These are phyloP conservation scores for Trifolium repens DNA, from an alignment of 306 rosid genomes.

Conservation along the genomic window DNA sequence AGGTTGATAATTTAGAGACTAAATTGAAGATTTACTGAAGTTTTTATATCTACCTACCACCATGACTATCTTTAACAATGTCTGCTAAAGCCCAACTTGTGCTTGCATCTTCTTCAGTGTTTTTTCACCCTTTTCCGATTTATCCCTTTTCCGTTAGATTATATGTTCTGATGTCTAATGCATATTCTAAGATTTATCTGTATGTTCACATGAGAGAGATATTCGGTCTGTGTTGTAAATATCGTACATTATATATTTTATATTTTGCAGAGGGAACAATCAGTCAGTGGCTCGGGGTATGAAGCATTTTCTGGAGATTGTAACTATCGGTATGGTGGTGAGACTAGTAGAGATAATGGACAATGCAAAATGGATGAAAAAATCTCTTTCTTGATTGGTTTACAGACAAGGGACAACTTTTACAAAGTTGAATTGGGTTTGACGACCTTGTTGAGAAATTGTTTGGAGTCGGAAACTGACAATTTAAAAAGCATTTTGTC, in stretches of 20 bases:
- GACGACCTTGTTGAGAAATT: slow-evolving; percentile 64
- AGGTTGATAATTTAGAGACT: background rate
- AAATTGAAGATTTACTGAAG: background rate
- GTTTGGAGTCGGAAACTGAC: slow-evolving; percentile 71
- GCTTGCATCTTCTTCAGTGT: background rate
- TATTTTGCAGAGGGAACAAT: slow-evolving; percentile 51
- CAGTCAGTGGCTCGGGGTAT: slow-evolving; percentile 21
- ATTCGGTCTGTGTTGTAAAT: too few relatives aligned
- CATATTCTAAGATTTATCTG: too few relatives aligned
- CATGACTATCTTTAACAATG: background rate
- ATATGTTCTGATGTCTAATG: background rate
- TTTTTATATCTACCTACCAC: background rate
- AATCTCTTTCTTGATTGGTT: slow-evolving; percentile 59
- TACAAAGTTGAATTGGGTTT: slow-evolving; percentile 65
- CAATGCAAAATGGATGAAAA: slow-evolving; percentile 48
- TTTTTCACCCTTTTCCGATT: background rate
- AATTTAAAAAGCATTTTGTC: slow-evolving; percentile 59
- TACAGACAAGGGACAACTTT: slow-evolving; percentile 57
- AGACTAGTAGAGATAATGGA: slow-evolving; percentile 36
- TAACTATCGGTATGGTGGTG: slow-evolving; percentile 33
- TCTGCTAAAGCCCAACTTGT: slow-evolving; percentile 9
- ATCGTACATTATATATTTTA: too few relatives aligned
- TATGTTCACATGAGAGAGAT: too few relatives aligned
- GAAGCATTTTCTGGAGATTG: slow-evolving; percentile 37
- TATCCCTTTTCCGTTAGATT: background rate